Evolutionary conservation across 2,329 filamentous ascomycete genomes (phyloP).

Genomic region (Diaporthe sp.): DNA sequence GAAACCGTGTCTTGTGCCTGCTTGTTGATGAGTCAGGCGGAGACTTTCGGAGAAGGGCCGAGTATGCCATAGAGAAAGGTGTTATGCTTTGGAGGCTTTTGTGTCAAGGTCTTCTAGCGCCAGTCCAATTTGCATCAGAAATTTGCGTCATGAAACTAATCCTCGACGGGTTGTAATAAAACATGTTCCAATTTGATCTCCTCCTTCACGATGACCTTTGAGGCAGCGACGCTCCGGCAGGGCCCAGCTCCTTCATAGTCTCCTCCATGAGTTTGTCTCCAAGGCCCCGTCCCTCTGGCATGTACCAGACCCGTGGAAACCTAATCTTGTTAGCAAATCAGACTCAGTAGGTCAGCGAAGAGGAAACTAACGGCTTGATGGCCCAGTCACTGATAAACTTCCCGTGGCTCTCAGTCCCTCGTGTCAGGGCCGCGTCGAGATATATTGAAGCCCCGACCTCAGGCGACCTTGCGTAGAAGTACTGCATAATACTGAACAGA

Average conservation of each 20-base stretch:
- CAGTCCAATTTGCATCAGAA: too few species aligned
- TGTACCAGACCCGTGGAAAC: background rate
- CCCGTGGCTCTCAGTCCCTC: constrained; percentile 8
- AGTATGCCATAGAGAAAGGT: accelerated
- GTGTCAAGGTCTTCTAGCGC: too few species aligned
- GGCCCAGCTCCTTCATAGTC: background rate
- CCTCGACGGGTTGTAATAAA: background rate
- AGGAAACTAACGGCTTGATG: background rate
- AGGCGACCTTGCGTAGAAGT: background rate
- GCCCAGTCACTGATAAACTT: constrained; percentile 9
- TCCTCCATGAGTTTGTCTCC: background rate
- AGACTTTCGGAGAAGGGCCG: too few species aligned
- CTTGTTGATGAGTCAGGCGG: too few species aligned
- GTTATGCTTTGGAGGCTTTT: too few species aligned
- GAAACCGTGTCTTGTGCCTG: too few species aligned
- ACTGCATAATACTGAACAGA: background rate
- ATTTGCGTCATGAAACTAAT: too few species aligned
- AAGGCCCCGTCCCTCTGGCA: background rate
- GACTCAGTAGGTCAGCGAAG: background rate
- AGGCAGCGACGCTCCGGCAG: background rate
- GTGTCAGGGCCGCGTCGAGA: background rate
- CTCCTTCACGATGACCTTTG: background rate
- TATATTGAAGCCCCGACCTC: background rate
- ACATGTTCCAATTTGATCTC: background rate
- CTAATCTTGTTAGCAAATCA: background rate